Evolutionary conservation across 495 filamentous ascomycete species (phyloP), one percentile per base, ranked within the genome.

Genomic region (Tuber brumale): DNA sequence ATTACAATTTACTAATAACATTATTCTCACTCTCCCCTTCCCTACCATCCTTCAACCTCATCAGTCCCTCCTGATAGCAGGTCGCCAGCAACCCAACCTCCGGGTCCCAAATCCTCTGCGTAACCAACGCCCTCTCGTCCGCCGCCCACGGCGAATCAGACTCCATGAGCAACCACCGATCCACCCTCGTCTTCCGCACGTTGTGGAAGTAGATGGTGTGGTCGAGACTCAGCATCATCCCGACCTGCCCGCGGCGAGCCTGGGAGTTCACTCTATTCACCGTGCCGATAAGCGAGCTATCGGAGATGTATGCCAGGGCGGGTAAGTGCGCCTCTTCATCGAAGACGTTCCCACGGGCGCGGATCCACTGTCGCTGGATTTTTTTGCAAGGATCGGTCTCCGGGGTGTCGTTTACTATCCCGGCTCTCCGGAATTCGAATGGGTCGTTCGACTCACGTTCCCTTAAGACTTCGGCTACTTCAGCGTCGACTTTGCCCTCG

Each of bases 161-260:
- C 87, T 97, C 95, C 27, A 88, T 89, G 77, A 97, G 89, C 88
- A 97, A 90, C 95, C 95, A 99, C 83, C 97, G 93, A 83, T 98
- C 95, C 18, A 93, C 93, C 57, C 88, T 87, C 83, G 97, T 93
- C 43, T 88, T 88, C 79, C 87, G 85, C 57, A 93, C 93, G 79
- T 92, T 90, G 81, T 99, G 96, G 85, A 99, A 99, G 84, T 96
- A 97, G 69, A 99, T 97, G 4, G 90, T 91, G 85, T 95, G 93
- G 84, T 99, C 95, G 35, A 99, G 85, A 74, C 91, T 94, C 74
- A 98, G 94, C 92, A 97, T 95, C 94, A 99, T 98, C 16, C 95
- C 93, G 23, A 99, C 85, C 81, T 86, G 83, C 18, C 88, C 87
- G 66, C 85, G 82, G 3, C 77, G 39, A 21, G 69, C 70, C 42